These are phyloP conservation scores for Prunus salicina DNA, from an alignment of 306 rosid genomes.

Conservation along the genomic window DNA sequence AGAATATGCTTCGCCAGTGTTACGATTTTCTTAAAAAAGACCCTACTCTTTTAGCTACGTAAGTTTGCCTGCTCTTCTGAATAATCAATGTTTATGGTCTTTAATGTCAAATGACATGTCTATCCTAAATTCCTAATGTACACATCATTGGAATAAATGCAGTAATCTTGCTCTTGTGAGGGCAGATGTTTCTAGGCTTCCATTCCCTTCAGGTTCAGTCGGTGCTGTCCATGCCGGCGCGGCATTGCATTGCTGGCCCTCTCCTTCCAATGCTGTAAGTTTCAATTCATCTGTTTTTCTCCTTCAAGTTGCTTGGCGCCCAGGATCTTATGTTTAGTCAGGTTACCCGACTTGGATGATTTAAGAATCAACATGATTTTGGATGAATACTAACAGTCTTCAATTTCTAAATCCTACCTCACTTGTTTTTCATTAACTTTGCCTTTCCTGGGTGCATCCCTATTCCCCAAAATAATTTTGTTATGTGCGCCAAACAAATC, in stretches of 20 bases:
- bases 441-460: background rate
- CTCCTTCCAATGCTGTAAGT: constrained; percentile 94
- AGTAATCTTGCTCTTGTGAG: constrained; percentile 95
- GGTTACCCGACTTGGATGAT: background rate
- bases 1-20: constrained; percentile 89
- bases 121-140: background rate
- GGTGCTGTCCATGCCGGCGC: constrained; percentile 99
- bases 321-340: background rate
- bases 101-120: background rate
- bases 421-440: background rate
- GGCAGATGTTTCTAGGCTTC: constrained; percentile 95
- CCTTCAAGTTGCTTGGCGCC: constrained; percentile 4
- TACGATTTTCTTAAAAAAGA: constrained; percentile 81
- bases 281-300: constrained; percentile 11
- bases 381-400: background rate
- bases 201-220: constrained; percentile 76
- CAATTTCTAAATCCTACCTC: constrained; percentile 2
- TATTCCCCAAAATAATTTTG: background rate
- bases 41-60: constrained; percentile 47
- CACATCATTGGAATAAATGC: constrained; percentile 36
- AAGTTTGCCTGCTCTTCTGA: constrained; percentile 15
- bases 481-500: background rate
- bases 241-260: constrained; percentile 95
- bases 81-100: background rate
- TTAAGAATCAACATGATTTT: background rate